Evolutionary conservation across 2,329 filamentous ascomycete genomes (phyloP), one percentile per base, ranked within the genome.

Genomic region (Helicocarpus griseus): DNA sequence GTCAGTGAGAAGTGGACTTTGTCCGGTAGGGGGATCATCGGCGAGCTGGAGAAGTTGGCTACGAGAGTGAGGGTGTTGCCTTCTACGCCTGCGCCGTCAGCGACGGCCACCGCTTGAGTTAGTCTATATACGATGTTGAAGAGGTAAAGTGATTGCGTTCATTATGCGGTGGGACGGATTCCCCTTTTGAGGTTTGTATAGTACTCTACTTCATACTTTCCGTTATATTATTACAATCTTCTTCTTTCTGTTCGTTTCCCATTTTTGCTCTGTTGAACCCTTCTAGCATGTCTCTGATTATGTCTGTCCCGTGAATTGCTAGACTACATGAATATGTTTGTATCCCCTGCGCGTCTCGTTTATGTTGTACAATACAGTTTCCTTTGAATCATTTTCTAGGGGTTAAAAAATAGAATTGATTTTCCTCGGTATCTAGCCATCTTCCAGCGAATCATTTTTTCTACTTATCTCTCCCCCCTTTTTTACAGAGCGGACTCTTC

Each of bases 1-100:
- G 85, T 96, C 33, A 76, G 78, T 21, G 86, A 94, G 76, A 87
- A 88, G 72, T 95, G 90, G 89, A 83, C 82, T 46, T 65, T 96
- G 59, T 82, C 83, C 46, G 89, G 89, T 21, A 82, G 86, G 61
- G 90, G 90, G 14, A 79, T 91, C 48, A 77, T 95, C 43, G 89
- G 89, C 6, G 88, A 95, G 77, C 78, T 96, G 72, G 89, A 95
- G 73, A 81, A 83, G 62, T 79, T 80, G 36, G 75, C 72, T 53
- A 72, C 79, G 53, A 69, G 69, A 52, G 62, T 71, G 48, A 68
- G 69, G 55, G 64, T 69, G 46, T 36, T 26, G 13, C 28, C 50
- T 24, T 31, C 45, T 31, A 35, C 21, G 1, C 31, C 45, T 36
- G n/a, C 29, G 31, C 31, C 29, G 22, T 29, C 29, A 14, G 22